Base-by-base conservation (phyloP, 2,329 filamentous ascomycete genomes). In the Sporothrix brunneoviolacea region DNA sequence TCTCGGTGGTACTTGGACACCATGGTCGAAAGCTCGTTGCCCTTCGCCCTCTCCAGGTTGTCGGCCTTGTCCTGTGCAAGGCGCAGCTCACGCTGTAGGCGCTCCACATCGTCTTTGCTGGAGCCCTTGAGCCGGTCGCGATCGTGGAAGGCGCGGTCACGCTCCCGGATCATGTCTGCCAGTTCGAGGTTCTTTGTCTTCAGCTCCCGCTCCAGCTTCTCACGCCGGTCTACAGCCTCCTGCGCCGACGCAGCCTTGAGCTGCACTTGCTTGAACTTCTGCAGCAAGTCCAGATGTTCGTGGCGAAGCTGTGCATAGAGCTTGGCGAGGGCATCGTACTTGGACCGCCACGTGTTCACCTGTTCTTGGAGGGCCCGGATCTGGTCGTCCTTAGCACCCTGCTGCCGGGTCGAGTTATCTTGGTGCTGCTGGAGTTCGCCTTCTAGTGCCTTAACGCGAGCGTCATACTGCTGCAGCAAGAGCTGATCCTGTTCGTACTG, bases 181-280 rank as follows among this genome's bases (percentile, higher is more conserved):
- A 98, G 72, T 68, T 98, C 93, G n/a, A 98, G 74, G 64, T 98
- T 98, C 80, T 98, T 98, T 27, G 91, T 96, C 79, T 98, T 98
- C 66, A 98, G 86, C 70, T 98, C 93, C 30, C 91, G 86, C 71
- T 97, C 90, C 47, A 98, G 77, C 73, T 94, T 95, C 72, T 98
- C 93, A 8, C 91, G 84, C 60, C 81, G 84, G 51, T 97, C 93
- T 56, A 97, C 95, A 2, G 93, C 93, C 70, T 98, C 93, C 65
- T 97, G 91, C 0, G 93, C 93, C 5, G 91, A 97, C 15, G 91
- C 90, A 2, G 93, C 93, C 75, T 97, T 98, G 56, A 97, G 77
- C 67, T 97, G 94, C 33, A 96, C 88, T 7, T 84, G 77, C 77
- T 98, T 98, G 71, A 95, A 97, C 64, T 94, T 97, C 64, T 95